Evolutionary conservation across 306 rosid genomes (phyloP).

Genomic region (Senna tora): DNA sequence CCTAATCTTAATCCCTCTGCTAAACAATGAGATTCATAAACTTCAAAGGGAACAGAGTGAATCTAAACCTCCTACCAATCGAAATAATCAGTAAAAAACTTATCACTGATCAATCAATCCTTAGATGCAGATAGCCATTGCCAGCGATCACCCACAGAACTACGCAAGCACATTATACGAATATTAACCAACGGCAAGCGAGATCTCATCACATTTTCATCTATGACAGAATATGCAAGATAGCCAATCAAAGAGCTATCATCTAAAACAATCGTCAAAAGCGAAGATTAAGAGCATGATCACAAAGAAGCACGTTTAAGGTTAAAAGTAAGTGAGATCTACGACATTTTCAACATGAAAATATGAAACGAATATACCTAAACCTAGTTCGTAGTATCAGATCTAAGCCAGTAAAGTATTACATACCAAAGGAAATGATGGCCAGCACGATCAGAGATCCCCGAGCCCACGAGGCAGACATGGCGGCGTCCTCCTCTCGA

Average conservation of each 20-base stretch:
- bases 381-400: conserved; percentile 26
- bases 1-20: background rate
- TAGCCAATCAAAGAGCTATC: background rate
- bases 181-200: background rate
- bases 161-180: background rate
- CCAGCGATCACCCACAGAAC: background rate
- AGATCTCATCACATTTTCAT: conserved; percentile 31
- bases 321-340: conserved; percentile 42
- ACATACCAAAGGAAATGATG: conserved; percentile 70
- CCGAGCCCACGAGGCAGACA: conserved; percentile 75
- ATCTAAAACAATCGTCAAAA: background rate
- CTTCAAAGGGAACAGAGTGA: background rate
- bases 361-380: background rate
- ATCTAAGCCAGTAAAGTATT: conserved; percentile 42
- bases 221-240: background rate
- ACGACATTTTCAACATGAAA: conserved; percentile 20
- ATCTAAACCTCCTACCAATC: background rate
- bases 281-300: background rate
- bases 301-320: background rate
- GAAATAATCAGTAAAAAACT: background rate
- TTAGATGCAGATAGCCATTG: conserved; percentile 9
- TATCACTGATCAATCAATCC: conserved; percentile 13
- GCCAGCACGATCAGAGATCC: conserved; percentile 66
- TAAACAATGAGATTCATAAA: background rate
- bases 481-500: conserved; percentile 44